These are phyloP conservation scores for Colletotrichum trifolii DNA, from an alignment of 2,329 filamentous ascomycete genomes.

Conservation along the genomic window DNA sequence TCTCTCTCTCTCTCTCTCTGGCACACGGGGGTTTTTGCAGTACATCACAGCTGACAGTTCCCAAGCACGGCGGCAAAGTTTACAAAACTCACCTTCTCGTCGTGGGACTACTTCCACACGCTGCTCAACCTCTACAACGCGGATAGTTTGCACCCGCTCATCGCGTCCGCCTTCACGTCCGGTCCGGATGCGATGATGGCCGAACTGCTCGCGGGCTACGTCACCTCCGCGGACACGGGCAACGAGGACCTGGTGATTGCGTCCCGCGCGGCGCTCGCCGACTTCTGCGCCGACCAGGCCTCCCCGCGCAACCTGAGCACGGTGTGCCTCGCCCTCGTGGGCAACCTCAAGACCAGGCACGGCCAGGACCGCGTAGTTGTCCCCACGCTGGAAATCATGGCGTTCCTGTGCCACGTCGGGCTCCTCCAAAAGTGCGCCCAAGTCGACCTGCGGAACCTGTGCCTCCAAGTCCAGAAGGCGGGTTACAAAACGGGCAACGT, in stretches of 20 bases:
- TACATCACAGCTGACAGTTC: conserved; percentile 36
- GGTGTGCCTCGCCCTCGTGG: conserved; percentile 62
- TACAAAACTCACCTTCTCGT: conserved; percentile 62
- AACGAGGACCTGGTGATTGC: conserved; percentile 80
- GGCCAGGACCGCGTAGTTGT: conserved; percentile 77
- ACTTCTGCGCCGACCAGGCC: conserved; percentile 55
- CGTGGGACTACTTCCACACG: conserved; percentile 66
- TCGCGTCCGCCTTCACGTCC: conserved; percentile 48
- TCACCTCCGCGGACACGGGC: conserved; percentile 81
- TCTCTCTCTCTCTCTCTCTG: background rate
- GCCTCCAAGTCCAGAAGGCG: conserved; percentile 78
- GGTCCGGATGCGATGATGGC: conserved; percentile 55
- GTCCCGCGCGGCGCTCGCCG: conserved; percentile 72
- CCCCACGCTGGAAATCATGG: conserved; percentile 80
- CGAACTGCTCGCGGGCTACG: conserved; percentile 72
- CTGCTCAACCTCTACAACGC: conserved; percentile 60
- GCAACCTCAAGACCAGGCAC: conserved; percentile 64
- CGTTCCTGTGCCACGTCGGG: conserved; percentile 78
- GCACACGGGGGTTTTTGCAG: background rate
- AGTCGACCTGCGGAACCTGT: conserved; percentile 67
- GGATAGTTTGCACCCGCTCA: conserved; percentile 47
- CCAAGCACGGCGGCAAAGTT: conserved; percentile 51
- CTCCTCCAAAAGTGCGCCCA: conserved; percentile 54
- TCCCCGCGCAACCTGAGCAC: conserved; percentile 53
- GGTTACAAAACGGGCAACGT: conserved; percentile 88